Percentiles rank a stretch among this genome's conserved stretches.
Conservation (phyloP, 345 rosid genomes). For the Acer saccharum region DNA sequence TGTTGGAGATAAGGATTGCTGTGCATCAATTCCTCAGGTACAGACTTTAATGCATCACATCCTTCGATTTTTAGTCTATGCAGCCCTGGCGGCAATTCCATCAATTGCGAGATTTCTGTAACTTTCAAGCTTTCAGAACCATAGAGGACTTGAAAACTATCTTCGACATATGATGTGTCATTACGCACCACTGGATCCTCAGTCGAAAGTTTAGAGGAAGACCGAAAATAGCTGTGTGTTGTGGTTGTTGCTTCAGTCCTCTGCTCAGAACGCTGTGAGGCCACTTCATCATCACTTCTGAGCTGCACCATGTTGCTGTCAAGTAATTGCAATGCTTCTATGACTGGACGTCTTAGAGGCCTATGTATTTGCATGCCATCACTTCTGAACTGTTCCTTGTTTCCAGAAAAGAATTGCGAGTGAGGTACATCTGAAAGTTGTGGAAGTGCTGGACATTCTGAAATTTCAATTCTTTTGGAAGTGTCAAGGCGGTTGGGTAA, state of each 20-base stretch:
- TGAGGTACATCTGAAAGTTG: neutral
- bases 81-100: conserved; percentile 31
- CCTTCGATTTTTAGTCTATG: conserved; percentile 37
- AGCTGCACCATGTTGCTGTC: conserved; percentile 2
- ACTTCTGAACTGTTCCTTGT: neutral
- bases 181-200: neutral
- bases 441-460: conserved; percentile 10
- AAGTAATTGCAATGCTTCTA: neutral
- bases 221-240: neutral
- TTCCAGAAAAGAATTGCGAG: neutral
- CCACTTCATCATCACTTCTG: neutral
- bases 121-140: conserved; percentile 25
- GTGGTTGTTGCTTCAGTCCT: neutral
- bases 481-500: conserved; percentile 27
- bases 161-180: neutral
- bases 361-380: neutral
- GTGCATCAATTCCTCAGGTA: conserved; percentile 23
- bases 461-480: conserved; percentile 14
- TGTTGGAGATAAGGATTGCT: conserved; percentile 30
- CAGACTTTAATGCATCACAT: conserved; percentile 25
- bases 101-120: conserved; percentile 35
- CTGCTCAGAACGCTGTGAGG: conserved; percentile 6
- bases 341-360: neutral
- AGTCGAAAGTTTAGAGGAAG: neutral
- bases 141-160: conserved; percentile 7